Conservation (phyloP, 1,139 yeast genomes). For the Scheffersomyces stambukii region DNA sequence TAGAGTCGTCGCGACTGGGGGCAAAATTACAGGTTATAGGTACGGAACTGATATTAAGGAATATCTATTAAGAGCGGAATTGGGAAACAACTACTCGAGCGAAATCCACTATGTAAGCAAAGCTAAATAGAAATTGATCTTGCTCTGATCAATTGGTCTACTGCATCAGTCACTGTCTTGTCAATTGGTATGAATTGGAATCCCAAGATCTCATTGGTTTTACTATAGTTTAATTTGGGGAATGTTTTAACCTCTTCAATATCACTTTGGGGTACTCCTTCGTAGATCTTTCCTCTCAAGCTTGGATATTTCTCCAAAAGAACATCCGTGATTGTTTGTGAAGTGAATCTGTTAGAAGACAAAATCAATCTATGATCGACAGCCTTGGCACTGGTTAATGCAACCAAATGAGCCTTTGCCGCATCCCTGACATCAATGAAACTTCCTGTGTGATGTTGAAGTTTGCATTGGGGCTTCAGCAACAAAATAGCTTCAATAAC, state of each 20-base stretch:
- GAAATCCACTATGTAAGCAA: neutral
- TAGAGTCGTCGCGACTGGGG: conserved; percentile 16
- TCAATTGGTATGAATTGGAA: conserved; percentile 33
- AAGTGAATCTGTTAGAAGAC: conserved; percentile 15
- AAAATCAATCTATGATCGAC: conserved; percentile 22
- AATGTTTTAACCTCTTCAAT: conserved; percentile 1
- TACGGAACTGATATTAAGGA: conserved; percentile 18
- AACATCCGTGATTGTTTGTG: conserved; percentile 20
- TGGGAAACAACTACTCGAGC: conserved; percentile 6
- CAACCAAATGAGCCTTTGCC: conserved; percentile 46
- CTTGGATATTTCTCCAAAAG: conserved; percentile 11
- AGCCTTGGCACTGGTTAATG: conserved; percentile 27
- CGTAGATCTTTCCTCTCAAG: conserved; percentile 8
- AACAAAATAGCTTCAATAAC: conserved; percentile 20
- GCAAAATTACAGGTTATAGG: conserved; percentile 19
- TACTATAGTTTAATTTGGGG: conserved; percentile 7
- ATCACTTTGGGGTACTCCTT: conserved; percentile 12
- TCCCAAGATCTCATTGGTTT: conserved; percentile 31
- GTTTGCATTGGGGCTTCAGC: conserved; percentile 12
- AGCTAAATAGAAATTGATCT: neutral
- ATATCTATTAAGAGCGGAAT: conserved; percentile 9
- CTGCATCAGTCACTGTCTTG: conserved; percentile 35
- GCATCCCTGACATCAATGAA: conserved; percentile 52
- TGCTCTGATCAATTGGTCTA: conserved; percentile 8
- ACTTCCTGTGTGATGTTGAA: conserved; percentile 13